phyloP scores from a whole-genome alignment of 2,329 filamentous ascomycete genomes.

The Leptographium flavum region DNA sequence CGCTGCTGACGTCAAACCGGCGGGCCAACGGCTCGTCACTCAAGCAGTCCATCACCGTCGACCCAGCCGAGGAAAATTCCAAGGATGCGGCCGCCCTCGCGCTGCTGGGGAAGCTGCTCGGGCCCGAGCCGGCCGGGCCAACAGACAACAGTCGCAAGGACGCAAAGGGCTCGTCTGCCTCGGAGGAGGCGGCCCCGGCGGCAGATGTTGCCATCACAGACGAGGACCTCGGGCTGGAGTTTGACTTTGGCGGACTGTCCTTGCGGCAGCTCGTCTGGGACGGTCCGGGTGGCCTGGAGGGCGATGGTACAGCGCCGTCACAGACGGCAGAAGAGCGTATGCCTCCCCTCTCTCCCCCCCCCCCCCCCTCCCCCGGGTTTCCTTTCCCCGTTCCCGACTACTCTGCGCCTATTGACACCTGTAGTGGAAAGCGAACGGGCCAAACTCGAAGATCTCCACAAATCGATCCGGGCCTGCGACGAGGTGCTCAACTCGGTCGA shows the following conservation, averaged over 20 bases:
- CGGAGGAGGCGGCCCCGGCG: neutral
- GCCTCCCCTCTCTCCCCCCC: neutral
- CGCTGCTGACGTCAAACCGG: conserved; percentile 51
- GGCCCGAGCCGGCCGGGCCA: conserved; percentile 6
- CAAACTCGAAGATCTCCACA: conserved; percentile 81
- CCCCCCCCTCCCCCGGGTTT: conserved; percentile 9
- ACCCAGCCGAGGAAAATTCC: conserved; percentile 1
- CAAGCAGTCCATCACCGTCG: conserved; percentile 44
- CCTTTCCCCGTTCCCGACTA: neutral
- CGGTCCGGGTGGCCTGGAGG: conserved; percentile 25
- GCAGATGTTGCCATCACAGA: conserved; percentile 20
- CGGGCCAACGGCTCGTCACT: conserved; percentile 54
- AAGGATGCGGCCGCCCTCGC: conserved; percentile 56
- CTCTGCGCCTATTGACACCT: no score
- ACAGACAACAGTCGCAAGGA: neutral
- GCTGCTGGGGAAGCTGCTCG: conserved; percentile 42
- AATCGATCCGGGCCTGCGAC: conserved; percentile 80
- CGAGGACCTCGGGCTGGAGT: conserved; percentile 46
- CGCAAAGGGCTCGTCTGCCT: neutral
- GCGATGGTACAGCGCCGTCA: conserved; percentile 22
- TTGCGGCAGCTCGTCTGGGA: conserved; percentile 30
- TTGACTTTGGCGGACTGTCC: conserved; percentile 68
- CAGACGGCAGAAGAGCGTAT: conserved; percentile 60
- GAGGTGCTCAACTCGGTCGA: conserved; percentile 89
- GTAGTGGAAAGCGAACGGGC: conserved; percentile 65